Evolutionary conservation across 768 basidiomycete genomes (phyloP), one percentile per base, ranked within the genome.

Genomic region (Suillus tomentosus): DNA sequence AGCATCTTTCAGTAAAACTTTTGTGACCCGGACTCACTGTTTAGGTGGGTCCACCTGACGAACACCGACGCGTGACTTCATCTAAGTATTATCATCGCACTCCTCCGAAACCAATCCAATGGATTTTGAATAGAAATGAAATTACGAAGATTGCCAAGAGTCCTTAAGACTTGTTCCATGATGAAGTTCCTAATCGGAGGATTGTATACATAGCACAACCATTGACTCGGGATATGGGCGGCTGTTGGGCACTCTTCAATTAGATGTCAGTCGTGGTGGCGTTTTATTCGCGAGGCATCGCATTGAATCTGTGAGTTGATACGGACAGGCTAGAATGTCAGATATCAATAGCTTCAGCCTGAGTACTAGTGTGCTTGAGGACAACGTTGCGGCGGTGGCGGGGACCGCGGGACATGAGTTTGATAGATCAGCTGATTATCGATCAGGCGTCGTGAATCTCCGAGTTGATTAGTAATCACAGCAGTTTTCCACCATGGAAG

Each of bases 141-240:
- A 36, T 54, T 19, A 54, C 53, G 53, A 54, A 36, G 6, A 36
- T n/a, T 54, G 11, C 34, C 53, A 54, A 34, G 31, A n/a, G 17
- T 34, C 27, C 31, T 31, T 31, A 3, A 13, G 47, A 31, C 53
- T 34, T 10, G 34, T 54, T 15, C 19, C 5, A 54, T 10, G 51
- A 5, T 34, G 17, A 31, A 31, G 31, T 10, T 19, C 31, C 31
- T 5, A 51, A n/a, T 7, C 31, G 5, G 6, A 27, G 17, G 5
- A 34, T 54, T 54, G 53, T 36, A 54, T 54, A 54, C 51, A 34
- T 54, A 54, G 36, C 31, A 36, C 19, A 36, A n/a, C 31, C 19
- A 54, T 54, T n/a, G 19, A 17, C 9, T 54, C 17, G 53, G 19
- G 13, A 36, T 36, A 54, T 34, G 53, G 31, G 27, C 48, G 48